A percentile compares a stretch with the other conserved stretches of the same genome.
Evolutionary conservation across 257 asterid genomes (phyloP).

Genomic region (Przewalskia tangutica): DNA sequence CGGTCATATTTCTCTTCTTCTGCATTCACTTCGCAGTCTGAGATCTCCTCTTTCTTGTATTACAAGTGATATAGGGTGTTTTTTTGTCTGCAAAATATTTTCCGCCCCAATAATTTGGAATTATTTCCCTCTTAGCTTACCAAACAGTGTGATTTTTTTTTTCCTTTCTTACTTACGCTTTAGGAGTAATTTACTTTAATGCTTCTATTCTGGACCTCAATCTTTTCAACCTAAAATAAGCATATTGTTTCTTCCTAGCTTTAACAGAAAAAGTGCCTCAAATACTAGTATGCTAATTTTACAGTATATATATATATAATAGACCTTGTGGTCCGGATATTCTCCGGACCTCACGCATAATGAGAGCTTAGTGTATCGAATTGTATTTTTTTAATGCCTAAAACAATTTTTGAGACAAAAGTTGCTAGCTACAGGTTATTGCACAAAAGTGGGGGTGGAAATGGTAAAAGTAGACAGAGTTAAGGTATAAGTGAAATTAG

Average conservation of each 20-base stretch:
- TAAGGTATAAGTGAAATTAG: background rate
- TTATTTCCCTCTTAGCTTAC: background rate
- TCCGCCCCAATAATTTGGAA: background rate
- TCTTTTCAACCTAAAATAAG: background rate
- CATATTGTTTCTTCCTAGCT: background rate
- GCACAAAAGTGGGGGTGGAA: background rate
- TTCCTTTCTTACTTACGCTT: background rate
- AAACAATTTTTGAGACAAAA: background rate
- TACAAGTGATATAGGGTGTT: background rate
- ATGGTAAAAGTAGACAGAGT: background rate
- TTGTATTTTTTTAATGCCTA: too few species aligned
- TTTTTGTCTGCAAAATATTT: background rate
- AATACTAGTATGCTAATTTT: background rate
- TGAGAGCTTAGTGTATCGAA: too few species aligned
- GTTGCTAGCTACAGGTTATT: background rate
- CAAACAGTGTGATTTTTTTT: background rate
- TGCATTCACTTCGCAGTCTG: too few species aligned
- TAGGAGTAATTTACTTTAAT: background rate
- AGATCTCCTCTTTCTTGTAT: too few species aligned
- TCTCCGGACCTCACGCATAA: too few species aligned
- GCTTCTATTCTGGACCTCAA: background rate
- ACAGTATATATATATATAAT: too few species aligned
- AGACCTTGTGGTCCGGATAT: too few species aligned
- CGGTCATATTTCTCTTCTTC: too few species aligned
- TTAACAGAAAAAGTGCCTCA: background rate